Base-by-base conservation (phyloP, 305 asterid genomes). In the Fraxinus angustifolia region DNA sequence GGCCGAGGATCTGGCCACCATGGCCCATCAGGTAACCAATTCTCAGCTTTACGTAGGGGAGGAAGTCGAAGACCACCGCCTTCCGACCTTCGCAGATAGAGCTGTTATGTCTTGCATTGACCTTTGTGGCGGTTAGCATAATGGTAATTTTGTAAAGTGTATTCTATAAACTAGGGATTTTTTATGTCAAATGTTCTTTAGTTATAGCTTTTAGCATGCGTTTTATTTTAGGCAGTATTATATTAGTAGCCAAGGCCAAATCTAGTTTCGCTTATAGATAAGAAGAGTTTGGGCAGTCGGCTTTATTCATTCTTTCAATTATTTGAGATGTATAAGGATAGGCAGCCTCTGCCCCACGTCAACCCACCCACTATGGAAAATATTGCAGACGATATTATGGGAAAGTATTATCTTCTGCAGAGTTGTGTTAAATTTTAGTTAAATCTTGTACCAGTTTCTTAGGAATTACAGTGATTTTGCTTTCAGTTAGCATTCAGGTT, bases 31-130 rank as follows among this genome's bases (percentile, higher is more conserved):
- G 92, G 92, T 17, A 94, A 95, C 79, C 94, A 88, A 62, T 93
- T 80, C 85, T 85, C 99, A 12, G 84, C 92, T 38, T 79, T 90
- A 85, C 85, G 81, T 42, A 83, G 97, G 89, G 93, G 94, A 77
- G 88, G 91, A 40, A 87, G 84, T 67, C 90, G 94, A 84, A 82
- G 91, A 82, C 93, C 93, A 6, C 92, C 95, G 12, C 88, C 84
- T 4, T 86, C 95, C 0, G 87, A 89, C 74, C 36, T 85, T 83
- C 89, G 88, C 34, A 89, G 89, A 72, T 92, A 89, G 86, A 79
- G 42, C 36, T 45, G 62, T 3, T 16, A 23, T 2, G 8, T 8
- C 70, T 42, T 30, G 21, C 48, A 19, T 21, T 45, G 12, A 71
- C 38, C 56, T 30, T 21, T 12, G 30, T 28, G 77, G 23, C 50